Conservation (phyloP, 257 asterid species). For the Solanum bukasovii region DNA sequence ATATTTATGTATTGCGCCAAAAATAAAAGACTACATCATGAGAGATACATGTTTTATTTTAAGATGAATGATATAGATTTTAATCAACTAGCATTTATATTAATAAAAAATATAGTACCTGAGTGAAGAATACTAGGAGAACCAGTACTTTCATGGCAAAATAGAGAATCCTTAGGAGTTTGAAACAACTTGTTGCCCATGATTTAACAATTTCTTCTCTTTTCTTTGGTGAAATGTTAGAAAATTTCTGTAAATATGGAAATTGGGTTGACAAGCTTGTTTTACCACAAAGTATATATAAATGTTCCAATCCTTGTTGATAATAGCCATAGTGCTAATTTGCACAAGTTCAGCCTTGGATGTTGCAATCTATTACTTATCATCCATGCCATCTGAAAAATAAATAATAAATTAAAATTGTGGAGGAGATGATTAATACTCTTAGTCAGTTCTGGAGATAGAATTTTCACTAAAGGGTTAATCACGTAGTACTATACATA, state of each 20-base stretch:
- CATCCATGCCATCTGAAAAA: constrained; percentile 28
- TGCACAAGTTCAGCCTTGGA: constrained; percentile 27
- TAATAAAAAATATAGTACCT: too few relatives aligned
- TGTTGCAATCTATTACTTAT: constrained; percentile 7
- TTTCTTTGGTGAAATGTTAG: constrained; percentile 17
- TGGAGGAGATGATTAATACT: too few relatives aligned
- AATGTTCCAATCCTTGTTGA: constrained; percentile 62
- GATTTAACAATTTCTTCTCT: constrained; percentile 37
- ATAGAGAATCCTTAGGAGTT: constrained; percentile 33
- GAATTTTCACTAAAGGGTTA: too few relatives aligned
- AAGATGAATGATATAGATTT: too few relatives aligned
- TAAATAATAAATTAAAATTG: background rate
- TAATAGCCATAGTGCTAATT: constrained; percentile 28
- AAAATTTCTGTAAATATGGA: constrained; percentile 48
- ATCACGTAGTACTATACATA: too few relatives aligned
- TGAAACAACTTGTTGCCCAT: constrained; percentile 45
- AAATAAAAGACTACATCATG: too few relatives aligned
- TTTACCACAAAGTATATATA: constrained; percentile 33
- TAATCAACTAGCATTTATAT: too few relatives aligned
- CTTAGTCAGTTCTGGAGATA: too few relatives aligned
- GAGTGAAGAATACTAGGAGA: constrained; percentile 10
- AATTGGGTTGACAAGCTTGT: constrained; percentile 19
- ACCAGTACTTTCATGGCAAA: constrained; percentile 28
- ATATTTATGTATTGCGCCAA: too few relatives aligned
- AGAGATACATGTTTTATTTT: too few relatives aligned